Base-by-base conservation (phyloP, 164 flowering plant species). In the Berberis thunbergii region DNA sequence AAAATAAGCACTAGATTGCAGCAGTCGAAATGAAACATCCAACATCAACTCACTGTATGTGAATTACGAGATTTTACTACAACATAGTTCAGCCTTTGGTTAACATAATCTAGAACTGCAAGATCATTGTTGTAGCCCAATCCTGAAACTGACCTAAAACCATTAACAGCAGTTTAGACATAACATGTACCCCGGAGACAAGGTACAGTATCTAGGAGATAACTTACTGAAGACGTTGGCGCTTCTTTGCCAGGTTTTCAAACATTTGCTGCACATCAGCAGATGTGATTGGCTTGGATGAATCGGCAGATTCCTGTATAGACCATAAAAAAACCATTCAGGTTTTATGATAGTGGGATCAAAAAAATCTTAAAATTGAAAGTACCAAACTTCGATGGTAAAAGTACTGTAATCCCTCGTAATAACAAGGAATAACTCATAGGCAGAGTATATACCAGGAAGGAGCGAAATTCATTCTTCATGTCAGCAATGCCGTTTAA, bases 171-270 rank as follows among this genome's bases (percentile, higher is more conserved):
- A 61, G 64, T 41, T 42, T 62, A 61, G 40, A 43, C 40, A 11
- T 63, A 44, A 55, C 61, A 65, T 26, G 26, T 26, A 26, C 26
- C 26, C 26, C 48, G 43, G n/a, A 59, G 3, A 26, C 54, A 3
- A 49, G 13, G 49, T 45, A 50, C 41, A 49, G n/a, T 43, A 44
- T 2, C 50, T 45, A 61, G 62, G 50, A 46, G 54, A 54, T 41
- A 12, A 70, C 74, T 78, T 70, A 85, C 78, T 74, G 44, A 55
- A 69, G 50, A 38, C 89, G 86, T 45, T 80, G 71, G 44, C 97
- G 87, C 78, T 87, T 91, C 79, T 85, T 91, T 48, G 86, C 80
- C 74, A 95, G 97, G 74, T 95, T 89, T 64, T 89, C 91, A 75
- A 95, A 95, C 43, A 91, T 76, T 78, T 89, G 86, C 64, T 77